A percentile compares a stretch with the other conserved stretches of the same genome.
phyloP scores from a whole-genome alignment of 208 protist species.

The Leishmania tarentolae region DNA sequence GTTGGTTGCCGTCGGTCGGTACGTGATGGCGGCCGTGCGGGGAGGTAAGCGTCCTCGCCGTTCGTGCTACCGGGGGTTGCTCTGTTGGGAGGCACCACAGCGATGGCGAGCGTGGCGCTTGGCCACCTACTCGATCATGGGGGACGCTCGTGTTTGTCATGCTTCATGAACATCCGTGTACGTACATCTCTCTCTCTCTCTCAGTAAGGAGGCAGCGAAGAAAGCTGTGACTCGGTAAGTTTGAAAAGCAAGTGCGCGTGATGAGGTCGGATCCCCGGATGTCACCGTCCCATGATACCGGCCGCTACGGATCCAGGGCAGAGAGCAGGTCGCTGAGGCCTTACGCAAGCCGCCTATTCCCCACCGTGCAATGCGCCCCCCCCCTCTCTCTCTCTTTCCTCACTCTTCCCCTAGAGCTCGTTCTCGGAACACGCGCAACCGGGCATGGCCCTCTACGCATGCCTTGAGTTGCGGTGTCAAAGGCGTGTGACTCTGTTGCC shows the following conservation, averaged over 20 bases:
- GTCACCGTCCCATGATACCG: not conserved
- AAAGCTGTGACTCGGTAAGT: not conserved
- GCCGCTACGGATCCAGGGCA: not conserved
- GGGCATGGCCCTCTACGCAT: not conserved
- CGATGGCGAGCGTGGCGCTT: not conserved
- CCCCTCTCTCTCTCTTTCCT: not conserved
- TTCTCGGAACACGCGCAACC: not conserved
- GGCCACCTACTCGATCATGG: not conserved
- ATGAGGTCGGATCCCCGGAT: not conserved
- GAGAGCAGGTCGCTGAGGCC: not conserved
- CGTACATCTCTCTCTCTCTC: constrained; percentile 5
- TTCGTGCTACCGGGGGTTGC: not conserved
- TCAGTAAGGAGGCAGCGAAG: not conserved
- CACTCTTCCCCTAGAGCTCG: too few relatives aligned
- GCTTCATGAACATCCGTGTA: not conserved
- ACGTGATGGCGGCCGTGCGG: not conserved
- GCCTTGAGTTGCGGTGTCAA: not conserved
- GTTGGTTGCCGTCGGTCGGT: not conserved
- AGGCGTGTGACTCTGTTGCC: not conserved
- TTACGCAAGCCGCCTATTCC: not conserved
- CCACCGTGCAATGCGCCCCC: not conserved
- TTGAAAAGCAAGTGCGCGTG: not conserved
- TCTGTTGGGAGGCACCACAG: not conserved
- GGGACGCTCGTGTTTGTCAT: not conserved
- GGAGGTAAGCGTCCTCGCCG: not conserved